Evolutionary conservation across 805 yeast species (phyloP).

Genomic region (Barnettozyma californica): DNA sequence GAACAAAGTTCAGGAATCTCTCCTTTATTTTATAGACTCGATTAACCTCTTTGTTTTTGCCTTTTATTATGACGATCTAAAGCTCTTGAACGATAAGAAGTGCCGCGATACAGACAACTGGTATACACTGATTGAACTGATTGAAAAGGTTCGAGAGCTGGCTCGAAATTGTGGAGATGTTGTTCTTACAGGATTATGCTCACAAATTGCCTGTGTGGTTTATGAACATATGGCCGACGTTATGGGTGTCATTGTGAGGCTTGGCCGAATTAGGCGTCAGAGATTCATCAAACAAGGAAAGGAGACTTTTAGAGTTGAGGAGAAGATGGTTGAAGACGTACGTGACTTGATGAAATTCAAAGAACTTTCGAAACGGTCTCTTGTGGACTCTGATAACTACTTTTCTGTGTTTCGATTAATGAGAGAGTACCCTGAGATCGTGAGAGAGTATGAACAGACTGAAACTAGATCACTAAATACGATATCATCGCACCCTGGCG

Average conservation of each 20-base stretch:
- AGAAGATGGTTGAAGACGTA: not conserved
- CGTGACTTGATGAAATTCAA: not conserved
- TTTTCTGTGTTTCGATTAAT: not conserved
- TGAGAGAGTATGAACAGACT: not conserved
- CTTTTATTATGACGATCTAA: conserved; percentile 19
- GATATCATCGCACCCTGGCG: not conserved
- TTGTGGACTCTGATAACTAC: not conserved
- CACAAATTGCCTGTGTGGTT: conserved; percentile 1
- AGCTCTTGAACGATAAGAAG: not conserved
- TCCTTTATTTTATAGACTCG: conserved; percentile 15
- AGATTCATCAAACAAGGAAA: not conserved
- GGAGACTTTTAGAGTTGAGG: not conserved
- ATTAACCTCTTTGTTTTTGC: conserved; percentile 19
- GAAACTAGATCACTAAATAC: not conserved
- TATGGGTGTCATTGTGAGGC: not conserved
- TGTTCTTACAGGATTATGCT: not conserved
- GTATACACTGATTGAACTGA: not conserved
- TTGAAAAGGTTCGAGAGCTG: not conserved
- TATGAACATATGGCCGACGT: conserved; percentile 1
- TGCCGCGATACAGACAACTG: not conserved
- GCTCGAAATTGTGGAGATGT: not conserved
- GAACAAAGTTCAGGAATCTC: conserved; percentile 4
- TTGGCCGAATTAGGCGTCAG: not conserved
- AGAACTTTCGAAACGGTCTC: not conserved
- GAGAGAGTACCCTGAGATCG: not conserved